Evolutionary conservation across 805 yeast genomes (phyloP), one percentile per base, ranked within the genome.

Genomic region (Saccharomyces mikatae): DNA sequence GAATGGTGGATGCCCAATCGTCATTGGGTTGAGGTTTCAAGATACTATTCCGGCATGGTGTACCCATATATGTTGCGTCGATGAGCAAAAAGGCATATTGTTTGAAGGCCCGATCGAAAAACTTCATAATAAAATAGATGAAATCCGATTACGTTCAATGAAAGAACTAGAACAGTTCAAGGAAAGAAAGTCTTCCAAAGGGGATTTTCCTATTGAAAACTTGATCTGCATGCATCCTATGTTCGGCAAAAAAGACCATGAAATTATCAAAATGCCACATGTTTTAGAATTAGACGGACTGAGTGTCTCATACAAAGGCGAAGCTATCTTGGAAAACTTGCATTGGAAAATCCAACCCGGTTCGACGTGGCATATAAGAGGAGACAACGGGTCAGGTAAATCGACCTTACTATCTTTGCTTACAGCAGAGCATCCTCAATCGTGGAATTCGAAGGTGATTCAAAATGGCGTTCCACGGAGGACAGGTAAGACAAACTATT

Each of bases 361-460:
- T 3, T 87, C 89, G 41, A 84, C 81, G 63, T 89, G 97, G 96
- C 95, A 94, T 65, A 76, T 92, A 30, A 74, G 86, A 54, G 99
- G 99, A 2, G 80, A 82, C 55, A 92, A 94, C 60, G 99, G 99
- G 0, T 79, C 95, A 0, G 99, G 99, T 0, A 92, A 92, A 68
- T 87, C 97, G 1, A 94, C 99, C 0, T 71, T 92, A 26, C 70
- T 94, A 14, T 82, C 97, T 1, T 68, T 94, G 48, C 76, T 92
- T 29, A 90, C 96, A 0, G 90, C 96, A 3, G 99, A 92, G 62
- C 99, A 92, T 67, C 99, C 99, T 1, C 97, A 92, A 70, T 84
- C 97, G 1, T 92, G 98, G 98, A 84, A 82, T 60, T 77, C 81
- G 4, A 80, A 78, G 24, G 77, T 94, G 24, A 74, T 89, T 48